Evolutionary conservation across 495 filamentous ascomycete genomes (phyloP).

Genomic region (Podospora pseudoanserina): DNA sequence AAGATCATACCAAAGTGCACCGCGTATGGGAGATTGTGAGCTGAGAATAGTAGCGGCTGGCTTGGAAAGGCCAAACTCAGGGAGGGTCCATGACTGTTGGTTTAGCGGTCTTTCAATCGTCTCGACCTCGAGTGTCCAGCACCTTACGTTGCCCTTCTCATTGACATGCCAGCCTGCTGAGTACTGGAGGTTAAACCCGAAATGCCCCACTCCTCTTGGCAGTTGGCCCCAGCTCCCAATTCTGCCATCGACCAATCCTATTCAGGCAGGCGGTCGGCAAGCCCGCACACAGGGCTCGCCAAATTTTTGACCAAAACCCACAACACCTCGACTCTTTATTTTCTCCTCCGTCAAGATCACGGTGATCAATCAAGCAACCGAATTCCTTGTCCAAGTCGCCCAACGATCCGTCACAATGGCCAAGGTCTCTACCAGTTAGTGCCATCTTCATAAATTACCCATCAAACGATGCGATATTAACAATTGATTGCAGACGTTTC

Average conservation of each 20-base stretch:
- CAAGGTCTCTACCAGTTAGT: conserved; percentile 35
- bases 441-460: neutral
- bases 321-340: conserved; percentile 25
- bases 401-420: conserved; percentile 35
- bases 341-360: conserved; percentile 31
- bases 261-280: neutral
- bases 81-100: no score
- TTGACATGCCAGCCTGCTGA: neutral
- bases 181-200: neutral
- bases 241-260: neutral
- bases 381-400: conserved; percentile 30
- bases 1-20: neutral
- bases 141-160: no score
- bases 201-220: neutral
- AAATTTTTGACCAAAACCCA: conserved; percentile 8
- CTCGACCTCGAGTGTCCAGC: no score
- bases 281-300: neutral
- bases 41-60: neutral
- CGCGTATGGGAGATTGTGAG: no score
- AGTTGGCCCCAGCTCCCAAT: neutral
- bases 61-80: neutral
- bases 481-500: conserved; percentile 33
- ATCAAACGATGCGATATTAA: conserved; percentile 14
- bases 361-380: conserved; percentile 29
- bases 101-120: no score